Evolutionary conservation across 1,139 yeast species (phyloP).

Genomic region (Lodderomyces margitis): DNA sequence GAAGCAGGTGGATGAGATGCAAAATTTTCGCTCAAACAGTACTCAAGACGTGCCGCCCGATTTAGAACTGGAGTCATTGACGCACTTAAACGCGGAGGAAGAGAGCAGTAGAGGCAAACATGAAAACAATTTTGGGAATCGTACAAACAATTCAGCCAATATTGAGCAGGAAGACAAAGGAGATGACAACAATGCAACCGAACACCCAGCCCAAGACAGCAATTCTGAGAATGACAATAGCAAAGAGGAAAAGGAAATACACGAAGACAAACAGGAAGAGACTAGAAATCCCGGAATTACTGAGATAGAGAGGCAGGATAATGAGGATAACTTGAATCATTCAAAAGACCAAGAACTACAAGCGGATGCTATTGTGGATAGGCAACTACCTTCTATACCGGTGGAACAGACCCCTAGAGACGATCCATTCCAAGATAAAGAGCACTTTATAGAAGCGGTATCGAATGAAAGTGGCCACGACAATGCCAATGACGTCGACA

Average conservation of each 20-base stretch:
- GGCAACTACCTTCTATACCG: conserved; percentile 4
- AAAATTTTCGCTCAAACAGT: conserved; percentile 1
- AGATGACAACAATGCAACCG: neutral
- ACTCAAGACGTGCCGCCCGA: conserved; percentile 3
- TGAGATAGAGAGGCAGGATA: neutral
- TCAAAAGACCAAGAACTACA: conserved; percentile 8
- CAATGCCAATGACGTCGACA: conserved; percentile 16
- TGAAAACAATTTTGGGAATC: neutral
- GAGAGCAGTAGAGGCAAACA: conserved; percentile 4
- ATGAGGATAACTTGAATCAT: conserved; percentile 1
- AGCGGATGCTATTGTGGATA: conserved; percentile 6
- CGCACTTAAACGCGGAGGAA: conserved; percentile 9
- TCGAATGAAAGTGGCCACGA: conserved; percentile 12
- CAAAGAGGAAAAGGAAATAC: conserved; percentile 2
- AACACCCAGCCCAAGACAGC: neutral
- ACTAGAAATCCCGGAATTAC: neutral
- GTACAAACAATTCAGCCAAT: conserved; percentile 2
- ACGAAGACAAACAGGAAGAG: conserved; percentile 1
- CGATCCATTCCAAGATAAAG: conserved; percentile 10
- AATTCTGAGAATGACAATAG: neutral
- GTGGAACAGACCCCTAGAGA: conserved; percentile 1
- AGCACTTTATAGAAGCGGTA: neutral
- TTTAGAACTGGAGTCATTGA: conserved; percentile 7
- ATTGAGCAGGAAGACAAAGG: neutral
- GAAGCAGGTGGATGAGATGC: conserved; percentile 12